Evolutionary conservation across 1,284 basidiomycete genomes (phyloP), one percentile per base, ranked within the genome.

Genomic region (Volvariella surrecta): DNA sequence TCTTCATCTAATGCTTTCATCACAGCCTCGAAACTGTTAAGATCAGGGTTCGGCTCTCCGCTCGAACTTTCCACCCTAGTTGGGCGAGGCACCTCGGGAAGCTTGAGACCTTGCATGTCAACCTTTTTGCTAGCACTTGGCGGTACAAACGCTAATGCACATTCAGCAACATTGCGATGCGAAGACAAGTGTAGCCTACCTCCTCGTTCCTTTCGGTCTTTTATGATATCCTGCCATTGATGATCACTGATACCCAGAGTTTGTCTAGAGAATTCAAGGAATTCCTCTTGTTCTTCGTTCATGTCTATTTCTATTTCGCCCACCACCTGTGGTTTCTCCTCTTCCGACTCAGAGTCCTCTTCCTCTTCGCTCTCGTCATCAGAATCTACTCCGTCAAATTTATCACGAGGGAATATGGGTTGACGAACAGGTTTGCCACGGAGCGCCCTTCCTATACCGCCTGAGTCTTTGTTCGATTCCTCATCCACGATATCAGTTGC

Each of bases 1-100:
- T 94, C 89, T 15, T 68, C 74, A 53, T 98, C 94, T 85, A 97
- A 90, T 1, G 90, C 90, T 54, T 80, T 76, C 94, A 97, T 97
- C 32, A 97, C 86, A 4, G 83, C 77, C 55, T 98, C 94, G 52
- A 97, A 97, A 0, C 89, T 89, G 58, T 92, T 75, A n/a, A 97
- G 69, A 40, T 82, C 76, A 3, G 78, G 73, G 56, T 91, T 78
- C 7, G 63, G 59, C 40, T 67, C 17, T 50, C 42, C 31, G 45
- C 42, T n/a, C 16, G 32, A 31, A 28, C 43, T 40, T 32, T 38
- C 19, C 31, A 20, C 21, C 21, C 42, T 20, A n/a, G 9, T 6
- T 3, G 18, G 44, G 51, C 31, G 46, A 46, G n/a, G 39, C 40
- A 28, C 48, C 24, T 37, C 40, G 4, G 37, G 16, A 22, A 44